These are phyloP conservation scores for Vitis cinerea DNA, from an alignment of 164 flowering plant genomes.

Conservation along the genomic window DNA sequence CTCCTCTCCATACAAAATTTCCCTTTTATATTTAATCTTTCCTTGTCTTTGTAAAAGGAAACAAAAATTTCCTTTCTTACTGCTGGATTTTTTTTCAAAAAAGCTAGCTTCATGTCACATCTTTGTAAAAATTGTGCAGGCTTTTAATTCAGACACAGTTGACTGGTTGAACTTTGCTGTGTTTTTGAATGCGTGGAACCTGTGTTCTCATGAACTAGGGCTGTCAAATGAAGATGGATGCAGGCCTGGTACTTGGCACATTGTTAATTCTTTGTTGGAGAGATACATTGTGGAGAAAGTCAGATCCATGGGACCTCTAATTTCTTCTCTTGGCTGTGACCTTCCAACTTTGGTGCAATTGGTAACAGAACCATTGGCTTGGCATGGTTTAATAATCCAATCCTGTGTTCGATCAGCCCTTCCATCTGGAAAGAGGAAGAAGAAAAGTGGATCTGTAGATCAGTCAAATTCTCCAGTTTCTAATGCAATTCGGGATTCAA, in stretches of 20 bases:
- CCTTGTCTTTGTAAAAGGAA: no score
- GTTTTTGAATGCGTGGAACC: conserved; percentile 73
- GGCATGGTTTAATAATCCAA: conserved; percentile 78
- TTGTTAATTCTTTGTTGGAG: conserved; percentile 51
- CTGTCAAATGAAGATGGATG: conserved; percentile 23
- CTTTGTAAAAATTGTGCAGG: conserved; percentile 39
- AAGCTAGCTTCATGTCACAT: not conserved
- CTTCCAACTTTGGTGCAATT: conserved; percentile 53
- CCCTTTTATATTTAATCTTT: no score
- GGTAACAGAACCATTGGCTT: conserved; percentile 78
- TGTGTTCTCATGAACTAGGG: conserved; percentile 40
- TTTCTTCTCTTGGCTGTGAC: conserved; percentile 36
- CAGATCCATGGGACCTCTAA: conserved; percentile 29
- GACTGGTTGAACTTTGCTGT: conserved; percentile 89
- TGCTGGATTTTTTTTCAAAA: not conserved
- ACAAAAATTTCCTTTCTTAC: not conserved
- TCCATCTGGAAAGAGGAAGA: conserved; percentile 82
- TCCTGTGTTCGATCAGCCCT: conserved; percentile 59
- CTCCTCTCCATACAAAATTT: no score
- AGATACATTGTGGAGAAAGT: conserved; percentile 41
- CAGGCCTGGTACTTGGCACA: conserved; percentile 35
- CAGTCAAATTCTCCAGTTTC: conserved; percentile 31
- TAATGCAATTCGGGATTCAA: conserved; percentile 40
- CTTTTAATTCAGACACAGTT: conserved; percentile 35
- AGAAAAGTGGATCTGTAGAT: conserved; percentile 56